Evolutionary conservation across 1,139 yeast genomes (phyloP).

Genomic region (Magnusiomyces suaveolens): DNA sequence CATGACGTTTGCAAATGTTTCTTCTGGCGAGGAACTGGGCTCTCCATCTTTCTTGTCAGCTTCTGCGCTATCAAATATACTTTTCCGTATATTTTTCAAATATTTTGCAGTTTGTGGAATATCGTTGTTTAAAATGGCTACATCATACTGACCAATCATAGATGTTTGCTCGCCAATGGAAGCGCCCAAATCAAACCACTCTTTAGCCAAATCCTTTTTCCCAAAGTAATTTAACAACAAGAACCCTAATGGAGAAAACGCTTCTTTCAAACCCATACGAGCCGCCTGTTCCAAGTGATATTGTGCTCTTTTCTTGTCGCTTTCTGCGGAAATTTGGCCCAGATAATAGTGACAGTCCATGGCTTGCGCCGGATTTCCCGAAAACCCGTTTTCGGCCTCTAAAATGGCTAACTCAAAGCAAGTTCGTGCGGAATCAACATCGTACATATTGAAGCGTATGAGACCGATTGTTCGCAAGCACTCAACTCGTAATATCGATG

Average conservation of each 20-base stretch:
- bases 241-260: constrained; percentile 69
- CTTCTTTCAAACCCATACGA: constrained; percentile 61
- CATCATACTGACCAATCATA: constrained; percentile 66
- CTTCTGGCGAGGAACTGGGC: neutral
- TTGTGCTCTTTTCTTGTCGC: constrained; percentile 36
- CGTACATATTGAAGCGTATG: constrained; percentile 47
- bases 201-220: constrained; percentile 47
- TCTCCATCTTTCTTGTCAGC: neutral
- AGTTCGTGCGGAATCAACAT: constrained; percentile 44
- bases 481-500: constrained; percentile 37
- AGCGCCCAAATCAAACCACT: constrained; percentile 79
- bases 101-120: constrained; percentile 10
- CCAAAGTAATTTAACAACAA: constrained; percentile 46
- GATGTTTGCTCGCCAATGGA: constrained; percentile 54
- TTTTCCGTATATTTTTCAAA: neutral
- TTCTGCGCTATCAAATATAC: neutral
- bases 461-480: constrained; percentile 65
- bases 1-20: neutral
- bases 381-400: constrained; percentile 17
- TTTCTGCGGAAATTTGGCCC: constrained; percentile 48
- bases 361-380: constrained; percentile 33
- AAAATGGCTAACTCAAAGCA: constrained; percentile 51
- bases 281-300: constrained; percentile 73
- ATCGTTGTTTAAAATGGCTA: constrained; percentile 18
- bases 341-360: constrained; percentile 67